A percentile compares a stretch with the other conserved stretches of the same genome.
Conservation (phyloP, 169 alveolate species). For the Eimeria acervulina region DNA sequence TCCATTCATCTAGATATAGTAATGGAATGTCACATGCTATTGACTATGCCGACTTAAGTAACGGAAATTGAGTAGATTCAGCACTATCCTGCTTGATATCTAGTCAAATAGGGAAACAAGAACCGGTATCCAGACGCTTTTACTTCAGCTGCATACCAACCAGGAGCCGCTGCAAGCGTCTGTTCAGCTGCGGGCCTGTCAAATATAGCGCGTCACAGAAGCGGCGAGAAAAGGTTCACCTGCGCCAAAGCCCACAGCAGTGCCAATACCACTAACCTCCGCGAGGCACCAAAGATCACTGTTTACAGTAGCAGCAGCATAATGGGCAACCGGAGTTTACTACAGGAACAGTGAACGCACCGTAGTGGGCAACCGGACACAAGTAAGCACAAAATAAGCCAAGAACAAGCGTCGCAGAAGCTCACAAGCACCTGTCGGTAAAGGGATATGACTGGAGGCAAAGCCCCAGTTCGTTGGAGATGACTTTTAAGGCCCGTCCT, state of each 20-base stretch:
- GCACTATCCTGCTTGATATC: background rate
- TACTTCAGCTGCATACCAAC: background rate
- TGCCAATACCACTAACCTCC: background rate
- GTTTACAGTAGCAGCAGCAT: background rate
- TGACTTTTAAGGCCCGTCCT: background rate
- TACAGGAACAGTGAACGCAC: background rate
- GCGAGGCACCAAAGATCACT: background rate
- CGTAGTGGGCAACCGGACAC: background rate
- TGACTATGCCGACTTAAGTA: too few relatives aligned
- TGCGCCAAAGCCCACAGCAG: background rate
- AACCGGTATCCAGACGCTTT: background rate
- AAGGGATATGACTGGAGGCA: too few relatives aligned
- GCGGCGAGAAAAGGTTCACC: background rate
- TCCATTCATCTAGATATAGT: too few relatives aligned
- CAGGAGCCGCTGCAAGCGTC: background rate
- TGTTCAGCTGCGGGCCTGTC: slow-evolving; percentile 10
- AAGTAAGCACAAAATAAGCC: too few relatives aligned
- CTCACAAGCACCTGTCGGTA: background rate
- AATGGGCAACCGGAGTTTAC: background rate
- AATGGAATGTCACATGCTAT: too few relatives aligned
- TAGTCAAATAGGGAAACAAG: background rate
- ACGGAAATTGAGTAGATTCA: too few relatives aligned
- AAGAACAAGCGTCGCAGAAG: background rate
- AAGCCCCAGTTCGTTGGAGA: too few relatives aligned
- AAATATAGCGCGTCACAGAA: background rate